A percentile compares a stretch with the other conserved stretches of the same genome.
Evolutionary conservation across 306 rosid species (phyloP).

Genomic region (Cicer judaicum): DNA sequence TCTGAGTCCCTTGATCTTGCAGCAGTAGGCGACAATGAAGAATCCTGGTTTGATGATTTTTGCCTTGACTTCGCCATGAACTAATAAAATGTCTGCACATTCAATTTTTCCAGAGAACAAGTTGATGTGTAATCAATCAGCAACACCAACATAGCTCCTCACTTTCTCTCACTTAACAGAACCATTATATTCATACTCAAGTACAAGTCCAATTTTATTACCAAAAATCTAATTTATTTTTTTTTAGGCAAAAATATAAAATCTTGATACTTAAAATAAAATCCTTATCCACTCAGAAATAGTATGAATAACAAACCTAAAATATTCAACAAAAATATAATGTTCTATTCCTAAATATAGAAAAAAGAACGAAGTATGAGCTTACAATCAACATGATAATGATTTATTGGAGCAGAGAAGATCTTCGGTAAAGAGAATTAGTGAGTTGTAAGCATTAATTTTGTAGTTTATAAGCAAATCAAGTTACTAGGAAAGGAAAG

Average conservation of each 20-base stretch:
- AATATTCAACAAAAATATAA: neutral
- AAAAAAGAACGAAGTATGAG: neutral
- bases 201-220: slow-evolving; percentile 22
- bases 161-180: slow-evolving; percentile 21
- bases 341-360: neutral
- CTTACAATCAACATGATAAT: neutral
- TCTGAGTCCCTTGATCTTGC: slow-evolving; percentile 82
- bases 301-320: slow-evolving; percentile 18
- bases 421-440: slow-evolving; percentile 27
- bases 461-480: slow-evolving; percentile 23
- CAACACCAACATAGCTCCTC: slow-evolving; percentile 28
- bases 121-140: neutral
- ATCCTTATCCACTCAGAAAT: slow-evolving; percentile 31
- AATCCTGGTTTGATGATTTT: slow-evolving; percentile 69
- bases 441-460: slow-evolving; percentile 31
- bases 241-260: neutral
- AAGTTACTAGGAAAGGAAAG: neutral
- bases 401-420: slow-evolving; percentile 8
- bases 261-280: neutral
- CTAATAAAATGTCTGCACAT: slow-evolving; percentile 52
- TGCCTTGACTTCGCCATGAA: slow-evolving; percentile 77
- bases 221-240: neutral
- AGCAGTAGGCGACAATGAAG: slow-evolving; percentile 75
- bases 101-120: slow-evolving; percentile 45
- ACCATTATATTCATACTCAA: slow-evolving; percentile 1